Base-by-base conservation (phyloP, 768 basidiomycete species). In the Panaeolus cyanescens region DNA sequence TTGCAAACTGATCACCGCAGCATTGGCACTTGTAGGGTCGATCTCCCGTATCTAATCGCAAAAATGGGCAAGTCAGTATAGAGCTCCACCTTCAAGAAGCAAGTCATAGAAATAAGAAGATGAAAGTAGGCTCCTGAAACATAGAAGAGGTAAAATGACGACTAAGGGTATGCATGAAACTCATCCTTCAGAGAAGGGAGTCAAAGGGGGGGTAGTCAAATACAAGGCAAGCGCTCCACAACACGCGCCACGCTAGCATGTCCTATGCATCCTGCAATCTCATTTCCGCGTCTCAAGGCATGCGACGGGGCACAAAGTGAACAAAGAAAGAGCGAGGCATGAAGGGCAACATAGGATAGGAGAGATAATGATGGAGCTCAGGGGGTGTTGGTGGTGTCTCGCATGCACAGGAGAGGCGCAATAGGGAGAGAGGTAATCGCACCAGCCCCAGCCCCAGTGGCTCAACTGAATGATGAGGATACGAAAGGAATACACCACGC, bases 1-100 rank as follows among this genome's bases (percentile, higher is more conserved):
- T 76, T 1, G 93, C 93, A 70, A 95, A 95, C 75, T 93, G 92
- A 78, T 95, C 93, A 34, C 92, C 92, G 73, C 93, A 95, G 64
- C 88, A 84, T 69, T 88, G 88, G 67, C 93, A 95, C 70, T 92
- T 92, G 81, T 95, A 95, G 8, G 93, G 93, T 42, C 93, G 82
- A 79, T 94, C 92, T 60, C 92, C 92, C 36, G 92, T 94, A 75
- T 95, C 92, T 93, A 76, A 59, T 62, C 45, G n/a, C n/a, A n/a
- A n/a, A n/a, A 50, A 50, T 25, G 9, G 15, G 10, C 19, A 42
- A 28, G 45, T 50, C 25, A 50, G 45, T 12, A 28, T 3, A 1
- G 3, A 8, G 19, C 20, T 42, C 39, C 39, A 42, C 19, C n/a
- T 42, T 50, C 25, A 28, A 12, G 19, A 50, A 50, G 15, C 8